Evolutionary conservation across 78 protist species (phyloP), one percentile per base, ranked within the genome.

Genomic region (Chrysochromulina tobinii): DNA sequence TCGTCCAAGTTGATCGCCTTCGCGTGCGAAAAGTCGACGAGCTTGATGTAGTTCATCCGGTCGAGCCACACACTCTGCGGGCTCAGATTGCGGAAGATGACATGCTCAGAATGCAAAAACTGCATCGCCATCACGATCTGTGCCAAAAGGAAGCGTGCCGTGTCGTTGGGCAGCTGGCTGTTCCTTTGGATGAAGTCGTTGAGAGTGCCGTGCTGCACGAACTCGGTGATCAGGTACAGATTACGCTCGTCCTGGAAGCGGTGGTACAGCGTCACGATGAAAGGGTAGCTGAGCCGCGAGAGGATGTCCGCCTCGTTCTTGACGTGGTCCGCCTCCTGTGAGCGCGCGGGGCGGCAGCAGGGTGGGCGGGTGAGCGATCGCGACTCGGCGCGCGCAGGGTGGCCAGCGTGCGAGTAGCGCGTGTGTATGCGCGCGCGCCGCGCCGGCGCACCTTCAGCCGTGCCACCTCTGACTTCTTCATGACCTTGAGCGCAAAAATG

Each of bases 121-220:
- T 87, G 91, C 15, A 94, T 0, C 17, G 90, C 95, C 64, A 91
- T 54, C 61, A 90, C 81, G 25, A 94, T 54, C 75, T 38, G 38
- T 17, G 95, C 95, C 12, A 75, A 59, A 75, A 66, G 91, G 87
- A 94, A 94, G 53, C 83, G 67, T n/a, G 93, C 54, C 17, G 7
- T 2, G 64, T 94, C 81, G 50, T 88, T 54, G 48, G 94, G 53
- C 85, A 96, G 95, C 11, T 93, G 50, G 66, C 94, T 94, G 2
- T 88, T 84, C 55, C 50, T 66, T 11, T 93, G 55, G 48, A 96
- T 54, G 55, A 93, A 97, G 8, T 92, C 66, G 61, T 95, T 96
- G 27, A 98, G 59, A 59, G 97, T 98, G 0, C 99, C 99, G 5
- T 98, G 98, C 9, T 25, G 53, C 21, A 95, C 94, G 61, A 73